phyloP scores from a whole-genome alignment of 1,139 yeast species.

The Sugiyamaella castrensis region DNA sequence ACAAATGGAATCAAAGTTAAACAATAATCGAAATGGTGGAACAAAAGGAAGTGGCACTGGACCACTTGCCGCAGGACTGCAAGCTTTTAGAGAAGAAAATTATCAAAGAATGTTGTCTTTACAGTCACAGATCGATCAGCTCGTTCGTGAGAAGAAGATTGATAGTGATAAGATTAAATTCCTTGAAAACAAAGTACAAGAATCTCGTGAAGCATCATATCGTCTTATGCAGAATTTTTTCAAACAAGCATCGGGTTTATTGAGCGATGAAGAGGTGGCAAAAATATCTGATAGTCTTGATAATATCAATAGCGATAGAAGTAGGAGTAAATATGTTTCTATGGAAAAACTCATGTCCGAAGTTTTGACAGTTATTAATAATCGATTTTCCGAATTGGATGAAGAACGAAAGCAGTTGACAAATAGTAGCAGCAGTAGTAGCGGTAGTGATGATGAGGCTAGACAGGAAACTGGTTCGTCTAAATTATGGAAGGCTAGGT shows the following conservation, averaged over 20 bases:
- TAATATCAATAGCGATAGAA: constrained; percentile 3
- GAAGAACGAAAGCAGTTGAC: not conserved
- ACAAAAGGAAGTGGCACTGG: constrained; percentile 1
- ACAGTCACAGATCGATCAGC: constrained; percentile 13
- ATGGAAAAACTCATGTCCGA: constrained; percentile 13
- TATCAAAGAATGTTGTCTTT: constrained; percentile 12
- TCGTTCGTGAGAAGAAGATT: constrained; percentile 14
- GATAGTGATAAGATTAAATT: constrained; percentile 15
- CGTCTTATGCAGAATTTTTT: constrained; percentile 13
- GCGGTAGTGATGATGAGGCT: not conserved
- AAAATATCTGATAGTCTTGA: constrained; percentile 1
- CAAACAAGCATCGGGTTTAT: constrained; percentile 1
- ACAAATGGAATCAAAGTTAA: constrained; percentile 13
- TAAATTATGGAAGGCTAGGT: constrained; percentile 18
- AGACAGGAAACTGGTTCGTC: not conserved
- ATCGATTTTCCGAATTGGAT: not conserved
- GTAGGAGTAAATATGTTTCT: constrained; percentile 7
- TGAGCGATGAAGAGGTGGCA: constrained; percentile 9
- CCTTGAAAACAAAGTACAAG: constrained; percentile 12
- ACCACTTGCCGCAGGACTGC: constrained; percentile 12
- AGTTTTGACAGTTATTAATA: constrained; percentile 3
- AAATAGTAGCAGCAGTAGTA: not conserved
- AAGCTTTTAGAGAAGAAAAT: constrained; percentile 16
- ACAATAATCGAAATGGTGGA: not conserved
- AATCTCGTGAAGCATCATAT: constrained; percentile 6